Base-by-base conservation (phyloP, 139 green algal genomes). In the Chlorella sp. region DNA sequence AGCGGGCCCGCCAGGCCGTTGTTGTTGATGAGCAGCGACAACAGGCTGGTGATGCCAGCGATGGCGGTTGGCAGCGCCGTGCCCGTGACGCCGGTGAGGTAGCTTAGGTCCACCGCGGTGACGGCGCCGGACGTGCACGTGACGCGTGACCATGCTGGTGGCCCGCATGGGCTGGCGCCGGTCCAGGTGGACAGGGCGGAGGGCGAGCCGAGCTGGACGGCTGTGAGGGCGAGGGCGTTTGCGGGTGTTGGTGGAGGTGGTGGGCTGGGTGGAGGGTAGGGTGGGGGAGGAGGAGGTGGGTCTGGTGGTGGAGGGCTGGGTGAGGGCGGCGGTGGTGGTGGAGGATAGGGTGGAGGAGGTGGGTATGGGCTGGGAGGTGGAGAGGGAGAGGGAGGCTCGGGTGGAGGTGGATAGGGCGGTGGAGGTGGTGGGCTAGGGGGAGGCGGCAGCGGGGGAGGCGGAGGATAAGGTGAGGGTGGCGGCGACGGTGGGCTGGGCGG, bases 1-100 rank as follows among this genome's bases (percentile, higher is more conserved):
- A 82, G 70, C 32, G 49, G 26, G 65, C 64, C 42, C 5, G 30
- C 59, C 1, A 82, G 66, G 35, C 30, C 10, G 35, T 82, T 82
- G 59, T 32, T 62, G 31, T 23, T 50, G 6, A 72, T 30, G 26
- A 51, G 29, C 17, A 67, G n/a, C 5, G 27, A 1, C 42, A 14
- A 5, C 42, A 76, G 62, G 42, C 10, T 24, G 10, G 42, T 55
- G 17, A 55, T 17, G 17, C 17, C 10, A 24, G 42, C 42, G 17
- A 55, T 10, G 10, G 42, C 42, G 17, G 10, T 55, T 24, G 42
- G 42, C 42, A 55, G 17, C 10, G 42, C 42, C 42, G 17, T 24
- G 17, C 10, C 17, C 10, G 42, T 17, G 10, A 55, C 42, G 10
- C 42, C 42, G 17, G 42, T 24, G 10, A 55, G 17, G 42, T 24